Base-by-base conservation (phyloP, 208 protist genomes). In the Leishmania major region DNA sequence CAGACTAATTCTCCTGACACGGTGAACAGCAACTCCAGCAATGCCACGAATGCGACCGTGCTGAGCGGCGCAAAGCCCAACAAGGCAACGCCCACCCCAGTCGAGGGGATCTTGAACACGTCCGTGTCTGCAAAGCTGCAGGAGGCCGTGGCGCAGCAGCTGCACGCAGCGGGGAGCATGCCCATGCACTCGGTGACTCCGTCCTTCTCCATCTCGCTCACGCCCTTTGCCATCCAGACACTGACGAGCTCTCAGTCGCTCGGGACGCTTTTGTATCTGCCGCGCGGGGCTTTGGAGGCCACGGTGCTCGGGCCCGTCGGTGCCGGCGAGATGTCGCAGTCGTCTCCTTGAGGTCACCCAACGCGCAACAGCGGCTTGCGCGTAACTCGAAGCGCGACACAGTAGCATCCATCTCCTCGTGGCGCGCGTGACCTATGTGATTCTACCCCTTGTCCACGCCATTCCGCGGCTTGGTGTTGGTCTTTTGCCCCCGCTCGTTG, bases 221-320 rank as follows among this genome's bases (percentile, higher is more conserved):
- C 82, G 15, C 77, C 82, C 2, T 85, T 78, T 47, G 82, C 82
- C 13, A 66, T 81, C 11, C 70, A 85, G 71, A 85, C 82, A 35
- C 53, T 85, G 45, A 75, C 75, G 6, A 80, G 72, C 43, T 37
- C 77, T 19, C 10, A 71, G 47, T 80, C 82, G 11, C 31, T 78
- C 17, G 82, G 82, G 43, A 85, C 82, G 77, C 82, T 85, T 51
- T 72, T 85, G 37, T 85, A 78, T 45, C 37, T 85, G 75, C 82
- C 82, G 3, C 82, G 77, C 28, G 82, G 82, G 10, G 82, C 77
- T 31, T 66, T 73, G 37, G 82, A 81, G 75, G 82, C 82, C 2
- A 66, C 74, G 0, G 82, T 85, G 59, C 49, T 85, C 22, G 82
- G 82, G 15, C 77, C 82, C 22, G 82, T 85, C 17, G 70, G 71